phyloP scores from a whole-genome alignment of 2,329 filamentous ascomycete genomes.

The Penicillium psychrosexuale region DNA sequence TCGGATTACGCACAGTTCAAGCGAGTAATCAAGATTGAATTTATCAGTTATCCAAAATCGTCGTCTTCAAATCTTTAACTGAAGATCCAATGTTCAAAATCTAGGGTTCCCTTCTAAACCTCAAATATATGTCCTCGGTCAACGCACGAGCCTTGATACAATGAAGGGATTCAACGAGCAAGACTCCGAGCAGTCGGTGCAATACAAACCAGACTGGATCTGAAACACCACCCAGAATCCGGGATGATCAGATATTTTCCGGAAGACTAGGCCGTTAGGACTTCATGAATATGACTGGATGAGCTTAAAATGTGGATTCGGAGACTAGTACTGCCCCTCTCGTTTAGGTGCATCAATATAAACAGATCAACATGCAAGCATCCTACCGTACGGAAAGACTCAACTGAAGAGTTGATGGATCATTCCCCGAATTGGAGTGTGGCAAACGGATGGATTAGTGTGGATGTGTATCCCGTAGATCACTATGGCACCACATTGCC shows the following conservation, averaged over 20 bases:
- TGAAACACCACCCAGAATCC: slow-evolving; percentile 10
- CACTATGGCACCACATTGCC: too few species aligned
- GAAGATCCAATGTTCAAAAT: not conserved
- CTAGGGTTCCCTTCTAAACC: not conserved
- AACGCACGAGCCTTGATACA: not conserved
- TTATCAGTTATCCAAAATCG: not conserved
- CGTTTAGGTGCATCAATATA: not conserved
- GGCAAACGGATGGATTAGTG: not conserved
- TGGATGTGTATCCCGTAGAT: not conserved
- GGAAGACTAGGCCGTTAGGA: not conserved
- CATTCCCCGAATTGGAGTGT: not conserved
- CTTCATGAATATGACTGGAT: not conserved
- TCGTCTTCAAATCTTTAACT: not conserved
- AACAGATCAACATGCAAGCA: not conserved
- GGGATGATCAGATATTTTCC: not conserved
- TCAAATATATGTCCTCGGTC: not conserved
- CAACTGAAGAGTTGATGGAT: not conserved
- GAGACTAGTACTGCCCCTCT: not conserved
- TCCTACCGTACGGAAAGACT: not conserved
- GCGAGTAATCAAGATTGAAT: too few species aligned
- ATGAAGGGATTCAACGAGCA: not conserved
- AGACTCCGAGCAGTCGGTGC: not conserved
- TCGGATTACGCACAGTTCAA: not conserved
- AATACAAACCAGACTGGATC: slow-evolving; percentile 9
- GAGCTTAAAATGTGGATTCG: not conserved